Conservation (phyloP, 2,329 filamentous ascomycete species). For the Xylaria digitata region DNA sequence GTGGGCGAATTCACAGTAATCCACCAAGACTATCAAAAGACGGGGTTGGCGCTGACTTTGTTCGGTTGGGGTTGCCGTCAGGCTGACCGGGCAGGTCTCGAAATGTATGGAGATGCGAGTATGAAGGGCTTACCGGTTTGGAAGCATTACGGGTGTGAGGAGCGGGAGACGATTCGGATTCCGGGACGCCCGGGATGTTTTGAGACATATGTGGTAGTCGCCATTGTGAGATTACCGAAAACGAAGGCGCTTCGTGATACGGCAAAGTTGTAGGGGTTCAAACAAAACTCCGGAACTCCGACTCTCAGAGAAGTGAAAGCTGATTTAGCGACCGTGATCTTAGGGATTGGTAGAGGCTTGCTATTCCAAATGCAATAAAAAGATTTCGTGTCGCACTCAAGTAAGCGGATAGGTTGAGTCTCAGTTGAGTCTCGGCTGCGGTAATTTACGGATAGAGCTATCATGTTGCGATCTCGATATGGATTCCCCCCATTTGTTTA, state of each 20-base stretch:
- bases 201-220: no score
- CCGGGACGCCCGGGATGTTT: no score
- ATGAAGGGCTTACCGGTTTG: conserved; percentile 17
- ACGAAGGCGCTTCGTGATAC: background rate
- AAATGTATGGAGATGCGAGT: conserved; percentile 32
- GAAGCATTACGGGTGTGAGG: conserved; percentile 30
- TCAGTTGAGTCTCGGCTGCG: no score
- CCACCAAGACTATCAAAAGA: conserved; percentile 31
- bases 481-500: no score
- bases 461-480: no score
- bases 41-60: conserved; percentile 20
- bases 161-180: background rate
- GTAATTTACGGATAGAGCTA: background rate
- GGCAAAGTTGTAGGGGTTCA: background rate
- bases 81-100: conserved; percentile 21
- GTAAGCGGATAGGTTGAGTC: no score
- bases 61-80: conserved; percentile 30
- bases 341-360: background rate
- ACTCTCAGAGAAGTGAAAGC: background rate
- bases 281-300: background rate
- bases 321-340: background rate
- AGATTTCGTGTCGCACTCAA: no score
- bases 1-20: conserved; percentile 34
- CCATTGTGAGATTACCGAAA: no score
- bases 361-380: background rate